Evolutionary conservation across 2,329 filamentous ascomycete species (phyloP).

Genomic region (Aureobasidium sp.): DNA sequence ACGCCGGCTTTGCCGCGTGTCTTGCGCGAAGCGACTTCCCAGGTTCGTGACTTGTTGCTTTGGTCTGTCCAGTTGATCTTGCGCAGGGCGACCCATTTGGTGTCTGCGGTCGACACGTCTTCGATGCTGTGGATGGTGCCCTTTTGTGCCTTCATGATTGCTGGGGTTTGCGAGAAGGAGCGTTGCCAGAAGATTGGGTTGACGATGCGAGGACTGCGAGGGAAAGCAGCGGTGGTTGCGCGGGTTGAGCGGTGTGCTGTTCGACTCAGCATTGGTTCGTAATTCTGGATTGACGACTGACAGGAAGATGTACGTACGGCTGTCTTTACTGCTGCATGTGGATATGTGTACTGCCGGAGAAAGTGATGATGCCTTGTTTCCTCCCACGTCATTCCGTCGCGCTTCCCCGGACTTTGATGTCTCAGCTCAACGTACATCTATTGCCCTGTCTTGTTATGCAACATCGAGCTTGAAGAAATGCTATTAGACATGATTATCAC

Average conservation of each 20-base stretch:
- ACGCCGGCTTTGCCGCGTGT: constrained; percentile 51
- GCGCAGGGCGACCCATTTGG: constrained; percentile 13
- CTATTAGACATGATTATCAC: neutral
- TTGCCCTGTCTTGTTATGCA: too few relatives aligned
- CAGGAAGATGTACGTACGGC: neutral
- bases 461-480: too few relatives aligned
- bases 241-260: neutral
- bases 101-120: constrained; percentile 11
- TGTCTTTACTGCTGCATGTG: neutral
- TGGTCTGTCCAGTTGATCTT: constrained; percentile 23
- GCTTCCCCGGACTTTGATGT: neutral
- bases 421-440: neutral
- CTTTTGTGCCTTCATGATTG: constrained; percentile 13
- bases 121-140: constrained; percentile 7
- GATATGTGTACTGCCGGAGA: neutral
- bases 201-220: neutral
- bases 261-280: neutral
- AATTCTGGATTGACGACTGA: neutral
- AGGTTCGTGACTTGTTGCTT: constrained; percentile 39
- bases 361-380: neutral
- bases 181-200: neutral
- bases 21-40: constrained; percentile 46
- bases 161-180: neutral
- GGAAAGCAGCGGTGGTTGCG: neutral
- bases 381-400: neutral